Percentiles rank a stretch among this genome's conserved stretches.
Evolutionary conservation across 306 rosid species (phyloP).

Genomic region (Medicago ruthenica): DNA sequence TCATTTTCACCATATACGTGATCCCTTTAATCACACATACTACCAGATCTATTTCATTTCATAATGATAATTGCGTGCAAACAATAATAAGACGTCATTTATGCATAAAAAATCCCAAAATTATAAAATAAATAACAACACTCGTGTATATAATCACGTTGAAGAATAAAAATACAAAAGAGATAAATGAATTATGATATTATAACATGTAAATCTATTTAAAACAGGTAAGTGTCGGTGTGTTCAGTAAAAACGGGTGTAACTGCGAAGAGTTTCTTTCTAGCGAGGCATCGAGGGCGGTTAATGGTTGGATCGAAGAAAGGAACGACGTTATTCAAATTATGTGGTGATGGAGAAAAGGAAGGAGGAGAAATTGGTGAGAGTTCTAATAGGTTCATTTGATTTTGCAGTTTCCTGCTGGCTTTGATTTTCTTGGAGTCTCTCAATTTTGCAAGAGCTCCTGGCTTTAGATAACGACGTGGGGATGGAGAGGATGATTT

Average conservation of each 20-base stretch:
- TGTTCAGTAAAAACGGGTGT: slow-evolving; percentile 33
- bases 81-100: no score
- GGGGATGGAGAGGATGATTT: neutral
- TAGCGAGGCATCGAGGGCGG: slow-evolving; percentile 38
- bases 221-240: neutral
- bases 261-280: slow-evolving; percentile 47
- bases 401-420: neutral
- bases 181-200: neutral
- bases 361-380: neutral
- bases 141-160: neutral
- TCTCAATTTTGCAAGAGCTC: neutral
- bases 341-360: neutral
- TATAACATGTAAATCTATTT: neutral
- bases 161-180: neutral
- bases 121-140: no score
- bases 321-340: slow-evolving; percentile 31
- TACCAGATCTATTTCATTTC: no score
- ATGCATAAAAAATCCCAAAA: no score
- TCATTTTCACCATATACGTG: no score
- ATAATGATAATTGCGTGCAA: no score
- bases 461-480: neutral
- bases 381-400: neutral
- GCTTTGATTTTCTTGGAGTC: neutral
- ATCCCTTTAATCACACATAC: no score
- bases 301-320: slow-evolving; percentile 11